Base-by-base conservation (phyloP, 108 stramenopile genomes). In the Cyclotella baltica region DNA sequence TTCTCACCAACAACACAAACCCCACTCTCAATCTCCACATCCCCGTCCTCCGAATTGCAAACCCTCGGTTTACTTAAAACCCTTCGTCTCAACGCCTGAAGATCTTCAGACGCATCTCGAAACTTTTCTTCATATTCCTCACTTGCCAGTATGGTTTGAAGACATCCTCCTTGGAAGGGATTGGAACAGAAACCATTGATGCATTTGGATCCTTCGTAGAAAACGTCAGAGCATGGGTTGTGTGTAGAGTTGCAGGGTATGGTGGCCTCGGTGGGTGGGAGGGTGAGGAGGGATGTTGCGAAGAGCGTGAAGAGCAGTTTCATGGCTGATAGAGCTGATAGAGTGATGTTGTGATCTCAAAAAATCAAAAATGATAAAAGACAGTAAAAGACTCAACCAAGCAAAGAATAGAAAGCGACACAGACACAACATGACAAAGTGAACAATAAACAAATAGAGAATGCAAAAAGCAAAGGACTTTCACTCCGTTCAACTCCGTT, bases 121-220 rank as follows among this genome's bases (percentile, higher is more conserved):
- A 15, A 55, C 23, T 55, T 55, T 18, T 55, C 53, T 20, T 20
- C 15, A n/a, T 55, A 55, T n/a, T 55, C 53, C 6, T 9, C 15
- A 6, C 23, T 25, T 18, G 8, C 22, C 22, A 55, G 51, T 46
- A 64, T 53, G n/a, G 33, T 4, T 9, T 46, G 19, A 25, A 80
- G 59, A 65, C 84, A 85, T 25, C 84, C 84, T 8, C 53, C 28
- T 4, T 40, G 25, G 53, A 76, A 85, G 16, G 84, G 84, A 67
- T 85, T 85, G 77, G 46, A 52, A 33, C 83, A 84, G 16, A 58
- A 33, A 6, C 75, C 76, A 52, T 81, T 50, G 15, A 53, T 4
- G 30, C 67, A 77, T 18, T 58, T 38, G 5, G 76, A 69, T 9
- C 67, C 76, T 30, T 10, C 4, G 64, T 30, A 11, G 20, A 20